phyloP scores from a whole-genome alignment of 805 yeast genomes.

The Komagataella pseudopastoris region DNA sequence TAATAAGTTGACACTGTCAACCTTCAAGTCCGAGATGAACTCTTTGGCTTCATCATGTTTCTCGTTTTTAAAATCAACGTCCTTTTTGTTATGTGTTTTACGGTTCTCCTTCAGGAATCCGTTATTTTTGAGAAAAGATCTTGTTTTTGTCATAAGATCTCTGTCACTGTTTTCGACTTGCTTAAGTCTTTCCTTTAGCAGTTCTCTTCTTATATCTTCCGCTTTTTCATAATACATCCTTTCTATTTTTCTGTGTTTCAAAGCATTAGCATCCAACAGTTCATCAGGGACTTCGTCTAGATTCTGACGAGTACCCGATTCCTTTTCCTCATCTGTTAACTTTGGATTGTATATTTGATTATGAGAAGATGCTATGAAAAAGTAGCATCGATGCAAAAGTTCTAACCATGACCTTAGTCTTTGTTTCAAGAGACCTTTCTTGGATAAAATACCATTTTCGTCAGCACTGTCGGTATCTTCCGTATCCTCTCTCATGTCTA shows the following conservation, averaged over 20 bases:
- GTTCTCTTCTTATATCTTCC: conserved; percentile 39
- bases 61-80: not conserved
- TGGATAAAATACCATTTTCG: not conserved
- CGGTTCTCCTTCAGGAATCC: not conserved
- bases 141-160: not conserved
- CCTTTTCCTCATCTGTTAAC: conserved; percentile 14
- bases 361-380: conserved; percentile 64
- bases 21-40: not conserved
- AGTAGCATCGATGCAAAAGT: conserved; percentile 61
- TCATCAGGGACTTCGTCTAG: conserved; percentile 6
- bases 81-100: not conserved
- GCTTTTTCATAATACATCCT: conserved; percentile 43
- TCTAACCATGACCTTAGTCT: conserved; percentile 40
- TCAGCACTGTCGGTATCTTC: not conserved
- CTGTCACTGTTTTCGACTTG: conserved; percentile 16
- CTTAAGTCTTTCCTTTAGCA: conserved; percentile 28
- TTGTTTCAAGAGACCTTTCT: conserved; percentile 5
- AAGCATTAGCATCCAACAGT: conserved; percentile 11
- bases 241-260: conserved; percentile 30
- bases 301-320: conserved; percentile 5
- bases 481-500: not conserved
- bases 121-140: conserved; percentile 1
- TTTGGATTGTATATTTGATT: conserved; percentile 35
- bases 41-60: not conserved
- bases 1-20: not conserved